Evolutionary conservation across 2,329 filamentous ascomycete species (phyloP), one percentile per base, ranked within the genome.

Genomic region (Talaromyces marneffei): DNA sequence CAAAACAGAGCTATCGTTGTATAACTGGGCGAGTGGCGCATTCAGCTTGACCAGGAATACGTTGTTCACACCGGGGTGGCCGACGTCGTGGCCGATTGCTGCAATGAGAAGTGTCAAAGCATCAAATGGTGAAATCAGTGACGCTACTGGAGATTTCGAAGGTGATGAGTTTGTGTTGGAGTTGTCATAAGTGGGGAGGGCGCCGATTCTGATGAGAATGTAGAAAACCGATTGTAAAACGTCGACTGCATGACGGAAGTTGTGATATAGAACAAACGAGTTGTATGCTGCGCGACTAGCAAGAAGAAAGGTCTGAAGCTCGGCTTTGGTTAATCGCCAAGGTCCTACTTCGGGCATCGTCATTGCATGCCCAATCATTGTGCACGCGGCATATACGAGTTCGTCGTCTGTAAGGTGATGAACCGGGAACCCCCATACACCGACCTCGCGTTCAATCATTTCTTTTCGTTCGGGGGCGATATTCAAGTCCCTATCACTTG

Each of bases 51-150:
- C 87, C 4, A 99, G 81, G 72, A 99, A 99, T 31, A 93, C 92
- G 72, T 99, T 99, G 78, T 97, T 99, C 70, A 99, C 94, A 60
- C 94, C 94, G 0, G 94, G 94, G 72, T 99, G 94, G 23, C 94
- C 94, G 40, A 97, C 94, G 72, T 99, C 94, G 68, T 99, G 94
- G 44, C 94, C 94, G 70, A 99, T 95, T n/a, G 94, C 94, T 8
- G 93, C 93, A 66, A 97, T 88, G 50, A 99, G 82, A 2, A 99
- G 83, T 0, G 92, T 93, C 58, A 99, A 81, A 4, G 90, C 90
- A 74, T 97, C 92, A 66, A 96, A 91, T 0, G 93, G 92, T 54
- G 84, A 83, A n/a, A 99, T 79, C 25, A 97, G 80, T 48, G 83
- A 79, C 2, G 89, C 90, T 52, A 96, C 84, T 0, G 88, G 84